Conservation (phyloP, 495 filamentous ascomycete genomes). For the Penicillium longicatenatum region DNA sequence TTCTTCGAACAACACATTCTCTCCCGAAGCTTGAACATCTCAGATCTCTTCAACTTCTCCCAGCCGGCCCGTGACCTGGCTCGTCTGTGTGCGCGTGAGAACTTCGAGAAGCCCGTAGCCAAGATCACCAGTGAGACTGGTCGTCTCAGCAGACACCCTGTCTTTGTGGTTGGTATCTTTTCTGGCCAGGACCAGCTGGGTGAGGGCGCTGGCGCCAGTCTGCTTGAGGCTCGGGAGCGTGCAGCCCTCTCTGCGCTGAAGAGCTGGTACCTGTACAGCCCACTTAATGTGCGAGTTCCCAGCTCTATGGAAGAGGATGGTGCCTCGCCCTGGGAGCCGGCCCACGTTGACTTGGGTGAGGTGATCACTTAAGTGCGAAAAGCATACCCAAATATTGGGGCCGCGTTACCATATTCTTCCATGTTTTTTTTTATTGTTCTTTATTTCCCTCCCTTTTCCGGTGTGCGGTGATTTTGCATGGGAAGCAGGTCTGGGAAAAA, state of each 20-base stretch:
- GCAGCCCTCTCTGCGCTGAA: constrained; percentile 85
- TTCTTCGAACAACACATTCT: constrained; percentile 86
- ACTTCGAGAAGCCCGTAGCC: constrained; percentile 85
- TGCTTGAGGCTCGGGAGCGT: constrained; percentile 73
- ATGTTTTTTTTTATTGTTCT: constrained; percentile 27
- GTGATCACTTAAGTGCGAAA: constrained; percentile 64
- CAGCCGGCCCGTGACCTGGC: constrained; percentile 79
- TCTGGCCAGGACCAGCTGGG: constrained; percentile 85
- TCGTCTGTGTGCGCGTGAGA: constrained; percentile 80
- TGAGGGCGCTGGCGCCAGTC: constrained; percentile 73
- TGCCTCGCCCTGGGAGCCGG: constrained; percentile 74
- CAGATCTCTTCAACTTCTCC: constrained; percentile 76
- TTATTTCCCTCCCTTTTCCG: constrained; percentile 23
- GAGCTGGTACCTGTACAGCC: constrained; percentile 94
- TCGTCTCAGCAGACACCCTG: constrained; percentile 74
- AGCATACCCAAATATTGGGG: constrained; percentile 12
- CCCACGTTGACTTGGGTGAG: constrained; percentile 87
- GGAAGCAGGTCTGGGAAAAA: constrained; percentile 29
- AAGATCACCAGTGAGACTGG: constrained; percentile 88
- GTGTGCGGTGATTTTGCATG: constrained; percentile 33
- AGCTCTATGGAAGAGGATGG: constrained; percentile 73
- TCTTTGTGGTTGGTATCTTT: constrained; percentile 94
- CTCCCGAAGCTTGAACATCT: constrained; percentile 73
- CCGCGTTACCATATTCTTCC: constrained; percentile 30
- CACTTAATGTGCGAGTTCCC: constrained; percentile 69